Evolutionary conservation across 2,329 filamentous ascomycete genomes (phyloP), one percentile per base, ranked within the genome.

Genomic region (Aspergillus sp.): DNA sequence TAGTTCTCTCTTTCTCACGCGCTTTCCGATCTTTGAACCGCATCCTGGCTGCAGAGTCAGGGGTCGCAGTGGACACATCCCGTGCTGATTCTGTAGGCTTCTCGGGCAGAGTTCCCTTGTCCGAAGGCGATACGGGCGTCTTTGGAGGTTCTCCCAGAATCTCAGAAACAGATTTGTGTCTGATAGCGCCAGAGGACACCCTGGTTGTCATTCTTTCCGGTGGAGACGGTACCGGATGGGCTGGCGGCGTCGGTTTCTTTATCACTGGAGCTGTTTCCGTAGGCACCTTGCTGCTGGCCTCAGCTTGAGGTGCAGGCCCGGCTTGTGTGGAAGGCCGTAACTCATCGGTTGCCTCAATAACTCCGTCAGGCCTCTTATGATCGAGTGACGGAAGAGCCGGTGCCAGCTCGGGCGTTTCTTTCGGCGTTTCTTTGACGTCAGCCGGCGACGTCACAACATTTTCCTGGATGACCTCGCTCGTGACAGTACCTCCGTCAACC

Each of bases 121-220:
- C 80, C 7, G 71, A 54, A 32, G 72, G 67, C 45, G 72, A 64
- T 43, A 72, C 71, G 45, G 70, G 65, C 39, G 73, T 69, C 64
- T 78, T 73, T 43, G 85, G 81, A 17, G 81, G 82, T 61, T 86
- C 87, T 55, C 86, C 87, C 5, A 91, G 79, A 45, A 91, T 90
- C 72, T 91, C 89, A 17, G 86, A 89, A 4, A 91, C 87, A 5
- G 89, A 90, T 70, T 91, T 91, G 55, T 89, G 86, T 62, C 86
- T 82, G 67, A 91, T 86, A 2, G 87, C 86, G 45, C 88, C 89
- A 9, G 89, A 90, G 3, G 87, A 87, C 21, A 90, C 87, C 66
- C 89, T 79, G 1, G 88, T 91, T 10, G 87, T 89, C 78, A 89
- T 89, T 30, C 87, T 82, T 66, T 84, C 83, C 4, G 76, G 69